Evolutionary conservation across 805 yeast genomes (phyloP), one percentile per base, ranked within the genome.

Genomic region (Teunomyces cretensis): DNA sequence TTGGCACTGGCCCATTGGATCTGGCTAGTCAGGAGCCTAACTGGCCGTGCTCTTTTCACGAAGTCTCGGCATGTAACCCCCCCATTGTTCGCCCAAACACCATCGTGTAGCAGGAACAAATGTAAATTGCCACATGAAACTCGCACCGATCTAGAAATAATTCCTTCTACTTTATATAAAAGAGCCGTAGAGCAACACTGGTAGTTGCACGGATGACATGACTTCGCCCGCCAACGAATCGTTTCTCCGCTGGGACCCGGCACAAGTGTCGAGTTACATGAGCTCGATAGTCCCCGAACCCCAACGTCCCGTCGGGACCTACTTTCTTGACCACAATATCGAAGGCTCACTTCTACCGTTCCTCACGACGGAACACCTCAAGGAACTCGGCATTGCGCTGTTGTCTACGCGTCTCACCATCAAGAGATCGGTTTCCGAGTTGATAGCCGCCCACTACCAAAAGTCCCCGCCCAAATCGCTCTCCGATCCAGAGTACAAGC

Each of bases 261-360:
- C 73, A 4, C 77, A 72, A 47, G 76, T 72, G 11, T 57, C 74
- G n/a, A 60, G 53, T 41, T 69, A 59, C 46, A 58, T 72, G 15
- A 53, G 56, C 44, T 50, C 59, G 4, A 45, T 58, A 5, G 41
- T 60, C 13, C 61, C 60, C 9, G 61, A 52, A 16, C 63, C 59
- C 15, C 53, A 53, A 39, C 42, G 46, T 35, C 11, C 27, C 6
- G 41, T 65, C 13, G 65, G 65, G 15, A 30, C 55, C 11, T 46
- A 47, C 8, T 83, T 84, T 57, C 65, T 72, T 19, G 74, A 71
- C 2, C 79, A 88, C 62, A 82, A 82, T 53, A 79, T 88, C 41
- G 81, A 84, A 3, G 96, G 96, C 1, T 79, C 85, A 26, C 74
- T 86, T 3, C 67, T 92, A 42, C 81, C 88, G 1, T 83, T 80